A percentile compares a stretch with the other conserved stretches of the same genome.
Conservation (phyloP, 1,139 yeast species). For the Kodamaea plutei region DNA sequence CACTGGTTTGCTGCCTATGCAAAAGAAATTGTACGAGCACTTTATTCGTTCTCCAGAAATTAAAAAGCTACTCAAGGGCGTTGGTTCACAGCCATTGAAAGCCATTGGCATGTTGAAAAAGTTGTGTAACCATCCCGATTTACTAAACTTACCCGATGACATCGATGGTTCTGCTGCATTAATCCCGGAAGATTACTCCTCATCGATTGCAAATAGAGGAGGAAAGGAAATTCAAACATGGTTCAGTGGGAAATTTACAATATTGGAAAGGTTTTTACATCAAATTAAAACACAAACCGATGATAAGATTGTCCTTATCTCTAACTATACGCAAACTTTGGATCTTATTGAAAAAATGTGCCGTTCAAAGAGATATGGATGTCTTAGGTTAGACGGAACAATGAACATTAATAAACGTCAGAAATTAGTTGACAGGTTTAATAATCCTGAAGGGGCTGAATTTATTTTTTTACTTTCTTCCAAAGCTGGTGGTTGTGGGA, state of each 20-base stretch:
- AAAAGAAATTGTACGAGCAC: constrained; percentile 62
- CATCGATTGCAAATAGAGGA: constrained; percentile 25
- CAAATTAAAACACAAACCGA: constrained; percentile 76
- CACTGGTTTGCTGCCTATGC: constrained; percentile 79
- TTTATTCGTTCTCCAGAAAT: constrained; percentile 82
- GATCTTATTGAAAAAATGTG: constrained; percentile 89
- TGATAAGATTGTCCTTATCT: constrained; percentile 90
- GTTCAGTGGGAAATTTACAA: constrained; percentile 59
- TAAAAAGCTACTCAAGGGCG: constrained; percentile 62
- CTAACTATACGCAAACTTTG: constrained; percentile 90
- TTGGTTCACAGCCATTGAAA: constrained; percentile 78
- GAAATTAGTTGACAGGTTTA: constrained; percentile 84
- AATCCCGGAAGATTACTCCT: constrained; percentile 72
- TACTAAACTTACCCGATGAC: constrained; percentile 72
- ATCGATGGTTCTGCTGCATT: constrained; percentile 61
- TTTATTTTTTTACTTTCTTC: constrained; percentile 86
- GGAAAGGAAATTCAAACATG: constrained; percentile 54
- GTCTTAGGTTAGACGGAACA: constrained; percentile 87
- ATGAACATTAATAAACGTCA: constrained; percentile 91
- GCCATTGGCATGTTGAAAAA: constrained; percentile 89
- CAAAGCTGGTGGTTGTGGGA: constrained; percentile 99
- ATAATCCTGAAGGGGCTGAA: constrained; percentile 85
- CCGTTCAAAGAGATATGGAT: constrained; percentile 67
- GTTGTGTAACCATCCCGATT: constrained; percentile 89
- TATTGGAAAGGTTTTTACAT: constrained; percentile 69